phyloP scores from a whole-genome alignment of 2,329 filamentous ascomycete species.

The Fusarium gaditjirri region DNA sequence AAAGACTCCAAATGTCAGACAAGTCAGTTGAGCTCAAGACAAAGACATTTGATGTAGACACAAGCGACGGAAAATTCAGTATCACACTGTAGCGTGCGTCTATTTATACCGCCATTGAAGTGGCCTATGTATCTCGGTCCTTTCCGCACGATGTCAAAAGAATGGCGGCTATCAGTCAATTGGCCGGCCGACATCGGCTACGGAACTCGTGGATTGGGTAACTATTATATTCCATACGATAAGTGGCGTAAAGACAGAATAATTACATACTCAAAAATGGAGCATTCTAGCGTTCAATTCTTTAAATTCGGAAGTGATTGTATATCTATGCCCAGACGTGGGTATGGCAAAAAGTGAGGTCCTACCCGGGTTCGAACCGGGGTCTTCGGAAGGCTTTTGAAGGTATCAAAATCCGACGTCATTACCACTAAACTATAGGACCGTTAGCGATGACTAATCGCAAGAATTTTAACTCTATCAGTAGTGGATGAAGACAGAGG shows the following conservation, averaged over 20 bases:
- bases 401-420: slow-evolving; percentile 27
- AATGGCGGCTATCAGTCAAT: background rate
- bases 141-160: background rate
- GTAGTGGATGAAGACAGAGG: accelerated
- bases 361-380: slow-evolving; percentile 35
- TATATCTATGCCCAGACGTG: accelerated
- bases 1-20: background rate
- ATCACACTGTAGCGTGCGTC: accelerated
- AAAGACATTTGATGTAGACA: background rate
- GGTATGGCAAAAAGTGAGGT: slow-evolving; percentile 6
- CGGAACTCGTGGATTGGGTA: accelerated
- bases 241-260: no score
- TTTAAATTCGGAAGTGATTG: no score
- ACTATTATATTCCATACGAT: background rate
- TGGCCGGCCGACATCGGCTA: background rate
- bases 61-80: background rate
- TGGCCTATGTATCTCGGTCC: accelerated
- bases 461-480: accelerated
- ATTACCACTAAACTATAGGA: slow-evolving; percentile 35
- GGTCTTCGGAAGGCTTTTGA: slow-evolving; percentile 22
- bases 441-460: slow-evolving; percentile 17
- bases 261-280: background rate
- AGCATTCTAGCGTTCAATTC: accelerated
- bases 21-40: background rate
- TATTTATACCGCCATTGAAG: background rate